Evolutionary conservation across 2,329 filamentous ascomycete species (phyloP), one percentile per base, ranked within the genome.

Genomic region (Talaromyces sp.): DNA sequence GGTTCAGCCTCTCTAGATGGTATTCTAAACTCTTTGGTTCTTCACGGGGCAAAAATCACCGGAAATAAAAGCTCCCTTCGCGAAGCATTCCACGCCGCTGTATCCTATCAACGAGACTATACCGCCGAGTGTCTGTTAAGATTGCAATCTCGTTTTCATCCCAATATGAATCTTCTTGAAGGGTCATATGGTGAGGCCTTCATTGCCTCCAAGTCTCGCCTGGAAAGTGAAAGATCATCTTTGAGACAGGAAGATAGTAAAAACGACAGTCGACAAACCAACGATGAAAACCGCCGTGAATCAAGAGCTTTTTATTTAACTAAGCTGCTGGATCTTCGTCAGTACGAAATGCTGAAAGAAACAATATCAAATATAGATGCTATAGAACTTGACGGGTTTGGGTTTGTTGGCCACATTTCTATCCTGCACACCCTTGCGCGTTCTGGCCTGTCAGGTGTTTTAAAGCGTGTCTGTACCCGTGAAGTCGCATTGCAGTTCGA

Each of bases 41-140:
- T 21, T 43, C 51, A 33, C 37, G 51, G 22, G n/a, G 51, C n/a
- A 43, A 19, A 53, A 11, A 39, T 22, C 21, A 37, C 19, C 11
- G 21, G 13, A 15, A 22, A 37, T 45, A 17, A 53, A 40, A 53
- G 19, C 50, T 53, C 50, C 19, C 25, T 53, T n/a, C 37, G 37
- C 19, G 51, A 53, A 19, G 51, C 51, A 15, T 35, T 53, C 51
- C 25, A 53, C 35, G 13, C 10, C 10, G 51, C 37, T 43, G 25
- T 53, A 53, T n/a, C 35, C 31, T 37, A 53, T 33, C n/a, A 21
- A 33, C 37, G 51, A 41, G 51, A 53, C 37, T 53, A 53, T 43
- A 53, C 51, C 11, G 25, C 37, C 25, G 13, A 41, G 37, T 53
- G 51, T 35, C 25, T 53, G 37, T 33, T 43, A 22, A 43, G 37